A percentile compares a stretch with the other conserved stretches of the same genome.
Evolutionary conservation across 2,329 filamentous ascomycete genomes (phyloP).

Genomic region (Dactylellina cionopaga): DNA sequence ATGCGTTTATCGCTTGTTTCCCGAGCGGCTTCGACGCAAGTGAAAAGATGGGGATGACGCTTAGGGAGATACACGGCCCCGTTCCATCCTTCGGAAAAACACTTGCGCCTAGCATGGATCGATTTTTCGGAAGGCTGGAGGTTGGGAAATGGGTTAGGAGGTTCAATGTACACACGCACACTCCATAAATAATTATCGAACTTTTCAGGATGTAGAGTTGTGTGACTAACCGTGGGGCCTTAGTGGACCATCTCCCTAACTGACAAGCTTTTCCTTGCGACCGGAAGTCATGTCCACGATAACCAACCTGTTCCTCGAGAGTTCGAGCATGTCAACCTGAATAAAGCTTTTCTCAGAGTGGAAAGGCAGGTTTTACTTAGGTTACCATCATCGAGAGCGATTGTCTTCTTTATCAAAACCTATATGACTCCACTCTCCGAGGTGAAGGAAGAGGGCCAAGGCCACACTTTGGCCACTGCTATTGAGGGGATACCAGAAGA

Average conservation of each 20-base stretch:
- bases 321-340: conserved; percentile 48
- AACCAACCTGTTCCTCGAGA: conserved; percentile 59
- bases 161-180: conserved; percentile 63
- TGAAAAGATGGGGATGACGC: conserved; percentile 64
- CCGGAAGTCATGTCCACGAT: conserved; percentile 59
- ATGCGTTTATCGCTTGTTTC: conserved; percentile 67
- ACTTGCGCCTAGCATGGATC: conserved; percentile 68
- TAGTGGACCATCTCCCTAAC: conserved; percentile 67
- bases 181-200: conserved; percentile 1
- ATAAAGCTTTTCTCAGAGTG: conserved; percentile 61
- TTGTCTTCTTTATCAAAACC: conserved; percentile 70
- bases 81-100: conserved; percentile 67
- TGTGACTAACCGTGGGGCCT: conserved; percentile 6
- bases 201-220: not conserved
- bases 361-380: conserved; percentile 67
- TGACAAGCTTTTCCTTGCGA: conserved; percentile 60
- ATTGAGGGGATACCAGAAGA: conserved; percentile 68
- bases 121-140: conserved; percentile 65
- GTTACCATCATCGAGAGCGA: conserved; percentile 63
- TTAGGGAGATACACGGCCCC: conserved; percentile 66
- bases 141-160: conserved; percentile 66
- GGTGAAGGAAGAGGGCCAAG: conserved; percentile 66
- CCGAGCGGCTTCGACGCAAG: conserved; percentile 67
- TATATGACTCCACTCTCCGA: conserved; percentile 65
- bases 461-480: conserved; percentile 64